Percentiles rank a stretch among this genome's conserved stretches.
Conservation (phyloP, 805 yeast species). For the Vanderwaltozyma yarrowii region DNA sequence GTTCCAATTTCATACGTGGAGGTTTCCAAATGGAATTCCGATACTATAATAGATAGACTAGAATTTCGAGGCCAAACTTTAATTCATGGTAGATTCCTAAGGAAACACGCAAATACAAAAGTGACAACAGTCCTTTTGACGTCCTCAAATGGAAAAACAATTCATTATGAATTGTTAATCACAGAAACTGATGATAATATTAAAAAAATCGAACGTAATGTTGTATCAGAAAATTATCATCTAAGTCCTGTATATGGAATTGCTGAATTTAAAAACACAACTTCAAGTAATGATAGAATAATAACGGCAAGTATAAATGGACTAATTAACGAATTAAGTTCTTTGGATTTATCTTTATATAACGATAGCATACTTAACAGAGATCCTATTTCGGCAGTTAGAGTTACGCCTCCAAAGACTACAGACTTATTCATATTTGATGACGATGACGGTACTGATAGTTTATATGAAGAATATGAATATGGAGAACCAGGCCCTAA, state of each 20-base stretch:
- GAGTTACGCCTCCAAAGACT: slow-evolving; percentile 10
- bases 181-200: not conserved
- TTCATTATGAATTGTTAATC: slow-evolving; percentile 15
- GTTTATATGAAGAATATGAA: not conserved
- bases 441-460: slow-evolving; percentile 1
- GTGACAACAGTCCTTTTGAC: slow-evolving; percentile 13
- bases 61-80: slow-evolving; percentile 17
- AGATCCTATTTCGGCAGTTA: slow-evolving; percentile 1
- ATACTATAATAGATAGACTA: slow-evolving; percentile 12
- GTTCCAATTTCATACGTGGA: not conserved
- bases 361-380: slow-evolving; percentile 5
- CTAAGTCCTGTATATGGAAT: slow-evolving; percentile 12
- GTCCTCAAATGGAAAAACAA: slow-evolving; percentile 16
- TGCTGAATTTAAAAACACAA: slow-evolving; percentile 8
- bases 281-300: slow-evolving; percentile 8
- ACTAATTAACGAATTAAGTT: slow-evolving; percentile 10
- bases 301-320: slow-evolving; percentile 16
- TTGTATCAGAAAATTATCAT: slow-evolving; percentile 14
- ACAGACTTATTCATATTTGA: slow-evolving; percentile 7
- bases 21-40: not conserved
- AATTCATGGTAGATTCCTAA: slow-evolving; percentile 10
- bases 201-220: slow-evolving; percentile 10
- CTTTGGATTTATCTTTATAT: slow-evolving; percentile 13
- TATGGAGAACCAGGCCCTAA: too few relatives aligned
- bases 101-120: slow-evolving; percentile 7